phyloP scores from a whole-genome alignment of 2,329 filamentous ascomycete genomes.

The Aureobasidium sp. region DNA sequence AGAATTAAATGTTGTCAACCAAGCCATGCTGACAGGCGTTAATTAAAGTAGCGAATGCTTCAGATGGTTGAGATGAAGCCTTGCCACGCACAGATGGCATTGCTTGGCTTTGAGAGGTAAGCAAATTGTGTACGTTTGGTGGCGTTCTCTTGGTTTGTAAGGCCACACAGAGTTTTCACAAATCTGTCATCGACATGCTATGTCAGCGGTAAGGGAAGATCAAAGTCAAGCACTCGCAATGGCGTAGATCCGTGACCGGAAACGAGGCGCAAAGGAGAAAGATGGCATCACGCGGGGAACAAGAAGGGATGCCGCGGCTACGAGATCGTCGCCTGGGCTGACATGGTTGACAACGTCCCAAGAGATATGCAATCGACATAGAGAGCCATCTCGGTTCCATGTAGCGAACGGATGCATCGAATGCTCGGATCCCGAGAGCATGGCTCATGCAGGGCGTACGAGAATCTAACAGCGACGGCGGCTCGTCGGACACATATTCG shows the following conservation, averaged over 20 bases:
- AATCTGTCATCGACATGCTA: slow-evolving; percentile 1
- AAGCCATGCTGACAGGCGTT: not conserved
- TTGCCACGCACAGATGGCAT: slow-evolving; percentile 7
- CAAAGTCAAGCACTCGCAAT: slow-evolving; percentile 2
- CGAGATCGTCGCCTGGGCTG: slow-evolving; percentile 5
- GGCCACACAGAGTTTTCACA: not conserved
- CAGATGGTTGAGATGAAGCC: slow-evolving; percentile 11
- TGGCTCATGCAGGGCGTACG: slow-evolving; percentile 13
- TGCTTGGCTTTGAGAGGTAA: slow-evolving; percentile 10
- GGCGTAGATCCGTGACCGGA: not conserved
- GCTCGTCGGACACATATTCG: slow-evolving; percentile 1
- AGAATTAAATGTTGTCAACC: not conserved
- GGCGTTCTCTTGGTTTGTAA: slow-evolving; percentile 4
- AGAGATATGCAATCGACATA: slow-evolving; percentile 10
- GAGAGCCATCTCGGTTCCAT: not conserved
- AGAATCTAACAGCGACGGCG: not conserved
- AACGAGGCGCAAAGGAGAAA: not conserved
- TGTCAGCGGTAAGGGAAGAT: not conserved
- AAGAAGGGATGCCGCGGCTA: not conserved
- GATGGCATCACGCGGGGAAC: slow-evolving; percentile 6
- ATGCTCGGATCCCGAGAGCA: not conserved
- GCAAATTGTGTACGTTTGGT: slow-evolving; percentile 8
- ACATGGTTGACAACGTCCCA: slow-evolving; percentile 14
- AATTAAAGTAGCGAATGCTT: not conserved
- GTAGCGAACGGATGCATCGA: not conserved